Evolutionary conservation across 139 green algal species (phyloP), one percentile per base, ranked within the genome.

Genomic region (Chlorella sp.): DNA sequence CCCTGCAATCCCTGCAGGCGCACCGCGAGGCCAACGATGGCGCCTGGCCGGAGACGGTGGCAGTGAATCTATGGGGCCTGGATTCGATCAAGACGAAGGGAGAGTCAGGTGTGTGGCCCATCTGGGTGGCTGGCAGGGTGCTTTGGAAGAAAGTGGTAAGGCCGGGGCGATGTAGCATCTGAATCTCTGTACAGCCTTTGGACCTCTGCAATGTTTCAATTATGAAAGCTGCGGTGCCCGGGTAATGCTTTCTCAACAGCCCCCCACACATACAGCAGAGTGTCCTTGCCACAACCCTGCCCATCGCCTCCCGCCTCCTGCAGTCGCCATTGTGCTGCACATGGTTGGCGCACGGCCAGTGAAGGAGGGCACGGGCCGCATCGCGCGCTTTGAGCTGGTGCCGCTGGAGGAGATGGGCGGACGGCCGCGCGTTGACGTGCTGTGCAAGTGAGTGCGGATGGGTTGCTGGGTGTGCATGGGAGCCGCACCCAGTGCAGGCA

Each of bases 81-180:
- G 97, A 99, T 82, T 93, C 95, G 0, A 99, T 99, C 88, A 99
- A 99, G 88, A 99, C 97, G 51, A 98, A 98, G 81, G 92, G 91
- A 6, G 87, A 91, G 78, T 47, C 75, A 16, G 76, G 76, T 82
- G 76, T 11, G 76, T 39, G 76, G 5, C 18, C 11, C 32, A 30
- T 1, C 44, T 51, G 44, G 44, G 7, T 51, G 44, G n/a, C n/a
- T n/a, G n/a, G n/a, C n/a, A n/a, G n/a, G n/a, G n/a, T n/a, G n/a
- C n/a, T n/a, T n/a, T n/a, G n/a, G n/a, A n/a, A n/a, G n/a, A n/a
- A n/a, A n/a, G n/a, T n/a, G n/a, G n/a, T n/a, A n/a, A n/a, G n/a
- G n/a, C n/a, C n/a, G n/a, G n/a, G n/a, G n/a, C n/a, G n/a, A n/a
- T n/a, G n/a, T n/a, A n/a, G n/a, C n/a, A n/a, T n/a, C n/a, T n/a